Evolutionary conservation across 2,329 filamentous ascomycete species (phyloP), one percentile per base, ranked within the genome.

Genomic region (Myriosclerotinia duriaeana): DNA sequence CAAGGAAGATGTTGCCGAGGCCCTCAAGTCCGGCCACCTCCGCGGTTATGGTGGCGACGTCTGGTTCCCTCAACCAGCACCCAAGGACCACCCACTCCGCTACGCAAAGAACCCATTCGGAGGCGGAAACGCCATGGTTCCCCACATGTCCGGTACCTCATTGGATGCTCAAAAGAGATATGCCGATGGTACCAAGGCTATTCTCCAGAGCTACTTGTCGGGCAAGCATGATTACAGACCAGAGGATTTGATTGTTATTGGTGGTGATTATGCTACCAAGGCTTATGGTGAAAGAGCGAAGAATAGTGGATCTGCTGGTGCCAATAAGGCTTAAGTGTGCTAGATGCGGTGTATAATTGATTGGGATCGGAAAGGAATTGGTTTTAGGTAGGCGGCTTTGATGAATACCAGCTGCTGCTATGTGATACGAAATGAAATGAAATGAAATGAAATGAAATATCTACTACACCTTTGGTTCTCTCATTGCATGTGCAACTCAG

Each of bases 141-240:
- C 95, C 66, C 95, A 98, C 88, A 97, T 98, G 92, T 97, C 93
- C 15, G 95, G 95, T 78, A 98, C 94, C 67, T 97, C 93, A n/a
- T 89, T 99, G 77, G 95, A 99, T 78, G 95, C 95, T 68, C 95
- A 99, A 85, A 89, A 92, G 82, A 88, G 93, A 72, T 97, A 97
- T 78, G 92, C 93, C 75, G 84, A 89, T 71, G 93, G 93, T 75
- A 90, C 87, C 79, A 97, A 97, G 90, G 80, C 84, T 72, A 98
- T 99, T 77, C 84, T 99, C 68, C 85, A 94, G 72, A 93, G 89
- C 80, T 99, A 98, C 86, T 91, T 97, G 78, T 87, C 84, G 72
- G 93, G 93, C 74, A 89, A 87, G 78, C 81, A 91, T 77, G 93
- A 98, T 83, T 99, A 99, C 85, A 84, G 85, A 72, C 87, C 89